Evolutionary conservation across 2,329 filamentous ascomycete genomes (phyloP), one percentile per base, ranked within the genome.

Genomic region (Fusarium falciforme): DNA sequence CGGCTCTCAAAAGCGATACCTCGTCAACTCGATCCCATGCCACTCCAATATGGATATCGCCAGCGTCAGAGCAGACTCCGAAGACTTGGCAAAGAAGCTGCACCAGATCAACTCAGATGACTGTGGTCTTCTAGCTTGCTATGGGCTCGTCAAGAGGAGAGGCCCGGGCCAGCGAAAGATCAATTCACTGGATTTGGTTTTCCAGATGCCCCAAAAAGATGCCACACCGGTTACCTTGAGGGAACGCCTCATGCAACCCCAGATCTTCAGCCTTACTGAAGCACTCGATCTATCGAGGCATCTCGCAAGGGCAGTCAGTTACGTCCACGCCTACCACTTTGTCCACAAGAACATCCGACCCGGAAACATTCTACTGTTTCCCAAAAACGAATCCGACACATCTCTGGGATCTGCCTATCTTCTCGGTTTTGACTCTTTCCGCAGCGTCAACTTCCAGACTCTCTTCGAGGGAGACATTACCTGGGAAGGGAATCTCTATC

Each of bases 101-200:
- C 38, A 22, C 16, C 61, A 62, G 14, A 36, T 47, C 3, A 52
- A 68, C 5, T 17, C 57, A 14, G 16, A 36, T 17, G 29, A 20
- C 16, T 68, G 81, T 44, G 79, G 80, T 2, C 72, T 82, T 5
- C 71, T 80, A 3, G 66, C 62, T 17, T 82, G 80, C 72, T 72
- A 78, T 33, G 82, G 80, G 2, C 70, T 79, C 16, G 66, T 78
- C 9, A 76, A 73, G 38, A 57, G 67, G 27, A 58, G 54, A n/a
- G 20, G 59, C 11, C 31, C 22, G 16, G 64, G 67, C 7, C 44
- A 35, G 29, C 35, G 47, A 4, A 57, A 60, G n/a, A 63, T 72
- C 22, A 35, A n/a, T 12, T 70, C 67, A 1, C 27, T 70, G 5
- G 52, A 68, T 33, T 47, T 72, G n/a, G 59, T 67, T 12, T 68